Evolutionary conservation across 805 yeast genomes (phyloP), one percentile per base, ranked within the genome.

Genomic region (Soucietia sequanensis): DNA sequence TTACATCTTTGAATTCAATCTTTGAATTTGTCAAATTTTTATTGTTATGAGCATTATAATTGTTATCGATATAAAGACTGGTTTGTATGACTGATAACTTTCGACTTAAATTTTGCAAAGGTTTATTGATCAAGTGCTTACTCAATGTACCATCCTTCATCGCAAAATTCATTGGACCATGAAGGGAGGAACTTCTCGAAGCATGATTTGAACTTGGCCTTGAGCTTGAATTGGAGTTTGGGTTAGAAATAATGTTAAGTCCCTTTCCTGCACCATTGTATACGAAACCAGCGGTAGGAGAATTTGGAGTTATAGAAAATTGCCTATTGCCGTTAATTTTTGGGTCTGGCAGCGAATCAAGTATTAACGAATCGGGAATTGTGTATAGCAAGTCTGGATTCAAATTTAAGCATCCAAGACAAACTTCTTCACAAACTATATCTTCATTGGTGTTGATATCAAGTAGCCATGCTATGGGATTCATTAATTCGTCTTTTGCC

Each of bases 61-160:
- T 23, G 19, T 30, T 33, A 5, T 52, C 54, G 15, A 46, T 42
- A 2, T 46, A 40, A 25, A 53, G 38, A 28, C 56, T 52, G 5
- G 65, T 54, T 2, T 62, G 65, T 10, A 56, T 46, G 4, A 59
- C 43, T 4, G 65, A 60, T 34, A 61, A 36, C 29, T 51, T 56
- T 16, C 62, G 27, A 33, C 48, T 50, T 20, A 47, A 32, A 23
- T 49, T 47, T 19, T 39, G 38, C 19, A 42, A 20, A 12, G 41
- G 23, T 27, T 38, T 47, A 12, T 12, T 14, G 16, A 24, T 24
- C 4, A 11, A 24, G 27, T 24, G 12, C 13, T 24, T 24, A n/a
- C 31, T 25, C 17, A 35, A 8, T 11, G 32, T 13, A 22, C 35
- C 32, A 14, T 41, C 48, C 30, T 38, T 40, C 8, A 34, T 35